Evolutionary conservation across 225 moss, liverwort and hornwort species (phyloP).

Genomic region (Lunularia cruciata): DNA sequence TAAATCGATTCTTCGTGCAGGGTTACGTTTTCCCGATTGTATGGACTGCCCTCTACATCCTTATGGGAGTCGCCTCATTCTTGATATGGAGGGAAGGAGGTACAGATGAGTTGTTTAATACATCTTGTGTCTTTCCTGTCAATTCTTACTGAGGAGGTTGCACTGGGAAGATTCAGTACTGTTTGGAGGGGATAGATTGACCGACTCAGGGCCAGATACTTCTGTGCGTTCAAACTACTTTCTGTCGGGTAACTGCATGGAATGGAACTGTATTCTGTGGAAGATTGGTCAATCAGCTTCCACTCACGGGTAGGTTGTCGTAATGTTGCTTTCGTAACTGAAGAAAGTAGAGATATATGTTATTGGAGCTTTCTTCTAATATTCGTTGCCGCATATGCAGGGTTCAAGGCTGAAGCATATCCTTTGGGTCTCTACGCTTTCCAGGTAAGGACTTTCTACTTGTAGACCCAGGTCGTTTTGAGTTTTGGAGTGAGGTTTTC

Average conservation of each 20-base stretch:
- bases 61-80: constrained; percentile 81
- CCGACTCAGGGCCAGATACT: no score
- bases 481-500: neutral
- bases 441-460: constrained; percentile 70
- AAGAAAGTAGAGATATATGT: no score
- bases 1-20: constrained; percentile 32
- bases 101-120: constrained; percentile 11
- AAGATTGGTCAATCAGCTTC: neutral
- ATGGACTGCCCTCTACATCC: constrained; percentile 76
- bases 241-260: neutral
- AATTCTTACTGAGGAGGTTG: neutral
- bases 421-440: constrained; percentile 68
- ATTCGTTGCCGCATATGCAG: constrained; percentile 33
- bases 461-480: neutral
- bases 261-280: neutral
- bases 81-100: constrained; percentile 83
- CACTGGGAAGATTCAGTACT: neutral
- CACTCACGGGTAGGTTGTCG: no score
- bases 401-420: constrained; percentile 53
- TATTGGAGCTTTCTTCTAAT: no score
- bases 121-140: neutral
- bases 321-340: neutral
- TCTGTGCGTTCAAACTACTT: neutral
- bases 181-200: no score
- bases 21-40: constrained; percentile 66